A percentile compares a stretch with the other conserved stretches of the same genome.
Conservation (phyloP, 2,329 filamentous ascomycete genomes). For the Macrophomina pseudophaseolina region DNA sequence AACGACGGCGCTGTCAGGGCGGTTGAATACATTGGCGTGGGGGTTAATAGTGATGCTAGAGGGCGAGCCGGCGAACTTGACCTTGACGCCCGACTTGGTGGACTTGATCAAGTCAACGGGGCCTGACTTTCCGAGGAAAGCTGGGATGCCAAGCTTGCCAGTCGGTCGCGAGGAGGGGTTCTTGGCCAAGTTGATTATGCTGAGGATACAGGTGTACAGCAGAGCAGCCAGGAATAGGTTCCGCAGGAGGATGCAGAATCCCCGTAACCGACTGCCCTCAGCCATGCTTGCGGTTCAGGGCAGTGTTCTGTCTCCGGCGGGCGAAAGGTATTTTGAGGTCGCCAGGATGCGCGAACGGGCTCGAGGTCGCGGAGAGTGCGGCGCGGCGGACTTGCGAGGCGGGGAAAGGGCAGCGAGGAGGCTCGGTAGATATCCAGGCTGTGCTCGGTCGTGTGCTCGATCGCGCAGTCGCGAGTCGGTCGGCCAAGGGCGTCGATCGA, state of each 20-base stretch:
- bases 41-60: conserved; percentile 55
- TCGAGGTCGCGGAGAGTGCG: conserved; percentile 1
- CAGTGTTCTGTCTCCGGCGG: background rate
- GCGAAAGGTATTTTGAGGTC: background rate
- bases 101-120: conserved; percentile 49
- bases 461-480: conserved; percentile 8
- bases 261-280: conserved; percentile 38
- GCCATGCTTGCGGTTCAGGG: conserved; percentile 37
- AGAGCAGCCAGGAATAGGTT: conserved; percentile 51
- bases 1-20: conserved; percentile 56
- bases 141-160: conserved; percentile 49
- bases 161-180: conserved; percentile 47
- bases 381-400: conserved; percentile 10
- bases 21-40: conserved; percentile 60
- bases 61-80: conserved; percentile 50
- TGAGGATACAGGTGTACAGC: conserved; percentile 50
- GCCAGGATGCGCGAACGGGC: background rate
- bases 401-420: conserved; percentile 7
- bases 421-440: conserved; percentile 5
- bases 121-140: conserved; percentile 48
- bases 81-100: conserved; percentile 46
- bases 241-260: conserved; percentile 46
- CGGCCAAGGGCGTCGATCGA: background rate
- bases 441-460: conserved; percentile 12
- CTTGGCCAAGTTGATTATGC: conserved; percentile 47